phyloP scores from a whole-genome alignment of 768 basidiomycete genomes.

The Naganishia randhawae region DNA sequence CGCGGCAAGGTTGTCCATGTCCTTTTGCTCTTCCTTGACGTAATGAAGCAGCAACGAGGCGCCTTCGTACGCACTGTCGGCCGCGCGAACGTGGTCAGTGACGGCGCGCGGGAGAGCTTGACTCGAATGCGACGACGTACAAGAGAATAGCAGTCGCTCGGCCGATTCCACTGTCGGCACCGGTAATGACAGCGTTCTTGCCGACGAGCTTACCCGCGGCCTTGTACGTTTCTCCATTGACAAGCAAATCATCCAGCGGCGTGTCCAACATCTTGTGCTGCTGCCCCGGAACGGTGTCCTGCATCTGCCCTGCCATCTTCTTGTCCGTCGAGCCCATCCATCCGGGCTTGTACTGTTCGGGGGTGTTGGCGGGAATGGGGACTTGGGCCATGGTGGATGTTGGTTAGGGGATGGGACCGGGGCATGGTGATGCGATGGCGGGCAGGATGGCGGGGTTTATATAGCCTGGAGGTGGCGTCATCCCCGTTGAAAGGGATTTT shows the following conservation, averaged over 20 bases:
- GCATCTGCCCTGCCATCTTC: constrained; percentile 44
- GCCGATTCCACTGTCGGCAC: constrained; percentile 59
- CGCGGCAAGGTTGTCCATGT: constrained; percentile 51
- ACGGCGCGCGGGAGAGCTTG: constrained; percentile 37
- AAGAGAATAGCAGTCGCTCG: constrained; percentile 54
- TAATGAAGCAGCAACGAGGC: constrained; percentile 53
- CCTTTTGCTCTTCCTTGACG: constrained; percentile 59
- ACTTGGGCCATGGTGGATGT: constrained; percentile 24
- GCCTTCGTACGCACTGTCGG: constrained; percentile 52
- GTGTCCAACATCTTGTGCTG: constrained; percentile 37
- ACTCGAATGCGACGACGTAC: background rate
- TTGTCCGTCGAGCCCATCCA: constrained; percentile 37
- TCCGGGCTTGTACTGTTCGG: constrained; percentile 46
- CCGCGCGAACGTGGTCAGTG: constrained; percentile 14
- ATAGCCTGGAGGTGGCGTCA: background rate
- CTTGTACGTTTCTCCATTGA: constrained; percentile 52
- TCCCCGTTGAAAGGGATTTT: background rate
- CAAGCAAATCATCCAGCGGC: constrained; percentile 53
- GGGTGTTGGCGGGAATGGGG: constrained; percentile 39
- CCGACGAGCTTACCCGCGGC: constrained; percentile 55
- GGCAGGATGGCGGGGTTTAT: background rate
- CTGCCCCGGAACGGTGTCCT: constrained; percentile 43
- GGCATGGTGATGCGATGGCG: background rate
- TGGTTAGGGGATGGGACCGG: background rate
- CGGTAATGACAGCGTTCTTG: constrained; percentile 57